Conservation (phyloP, 2,329 filamentous ascomycete genomes). For the Fusarium clavum region DNA sequence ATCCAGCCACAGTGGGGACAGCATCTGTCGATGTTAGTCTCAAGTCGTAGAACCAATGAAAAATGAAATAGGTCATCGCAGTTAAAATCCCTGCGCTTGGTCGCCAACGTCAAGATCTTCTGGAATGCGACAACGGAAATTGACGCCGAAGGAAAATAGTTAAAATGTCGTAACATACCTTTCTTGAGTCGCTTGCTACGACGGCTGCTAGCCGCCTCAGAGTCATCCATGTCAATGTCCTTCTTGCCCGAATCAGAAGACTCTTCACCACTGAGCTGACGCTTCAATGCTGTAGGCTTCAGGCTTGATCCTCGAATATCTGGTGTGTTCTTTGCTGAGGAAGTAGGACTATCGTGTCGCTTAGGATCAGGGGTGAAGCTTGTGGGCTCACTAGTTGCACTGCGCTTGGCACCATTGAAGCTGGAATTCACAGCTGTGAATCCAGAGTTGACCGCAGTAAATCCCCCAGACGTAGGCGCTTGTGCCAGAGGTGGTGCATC, state of each 20-base stretch:
- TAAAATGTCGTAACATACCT: conserved; percentile 33
- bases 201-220: conserved; percentile 72
- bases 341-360: conserved; percentile 70
- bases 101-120: conserved; percentile 38
- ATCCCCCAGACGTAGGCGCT: conserved; percentile 56
- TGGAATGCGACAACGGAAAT: conserved; percentile 29
- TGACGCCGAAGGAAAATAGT: conserved; percentile 8
- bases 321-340: conserved; percentile 72
- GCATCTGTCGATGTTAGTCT: conserved; percentile 57
- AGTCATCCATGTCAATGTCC: conserved; percentile 67
- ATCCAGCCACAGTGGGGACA: conserved; percentile 89
- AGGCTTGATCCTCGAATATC: conserved; percentile 69
- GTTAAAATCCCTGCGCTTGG: conserved; percentile 44
- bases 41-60: conserved; percentile 36
- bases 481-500: conserved; percentile 56
- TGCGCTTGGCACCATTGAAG: conserved; percentile 75
- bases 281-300: conserved; percentile 75
- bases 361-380: conserved; percentile 70
- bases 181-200: conserved; percentile 95
- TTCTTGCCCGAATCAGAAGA: conserved; percentile 59
- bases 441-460: conserved; percentile 60
- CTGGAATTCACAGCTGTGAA: conserved; percentile 78
- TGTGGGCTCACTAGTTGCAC: conserved; percentile 61
- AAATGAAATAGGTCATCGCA: conserved; percentile 32
- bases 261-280: conserved; percentile 75